A percentile compares a stretch with the other conserved stretches of the same genome.
These are phyloP conservation scores for Cadophora gregata DNA, from an alignment of 2,329 filamentous ascomycete species.

Conservation along the genomic window DNA sequence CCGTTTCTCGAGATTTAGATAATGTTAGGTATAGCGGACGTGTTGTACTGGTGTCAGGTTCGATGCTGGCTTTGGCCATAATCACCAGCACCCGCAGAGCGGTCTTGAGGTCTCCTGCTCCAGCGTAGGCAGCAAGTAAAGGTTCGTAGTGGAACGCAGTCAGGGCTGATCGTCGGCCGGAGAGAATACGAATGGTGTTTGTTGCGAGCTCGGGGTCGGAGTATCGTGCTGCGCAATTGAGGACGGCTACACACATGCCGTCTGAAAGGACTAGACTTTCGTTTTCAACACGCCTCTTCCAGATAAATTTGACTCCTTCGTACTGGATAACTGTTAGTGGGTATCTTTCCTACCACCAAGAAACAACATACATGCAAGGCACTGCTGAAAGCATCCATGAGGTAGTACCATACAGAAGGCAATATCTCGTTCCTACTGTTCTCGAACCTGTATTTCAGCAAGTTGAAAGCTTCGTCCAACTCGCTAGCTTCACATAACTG, in stretches of 20 bases:
- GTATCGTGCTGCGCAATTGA: conserved; percentile 73
- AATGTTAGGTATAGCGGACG: conserved; percentile 66
- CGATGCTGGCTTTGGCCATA: conserved; percentile 70
- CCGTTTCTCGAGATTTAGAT: conserved; percentile 50
- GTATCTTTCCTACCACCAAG: conserved; percentile 25
- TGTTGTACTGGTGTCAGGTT: conserved; percentile 64
- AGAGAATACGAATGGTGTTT: conserved; percentile 71
- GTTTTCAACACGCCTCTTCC: conserved; percentile 68
- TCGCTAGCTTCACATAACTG: conserved; percentile 74
- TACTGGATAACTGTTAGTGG: conserved; percentile 50
- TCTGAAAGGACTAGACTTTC: conserved; percentile 63
- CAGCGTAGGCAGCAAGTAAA: conserved; percentile 73
- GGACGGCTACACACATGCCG: conserved; percentile 69
- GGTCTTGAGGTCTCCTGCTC: conserved; percentile 63
- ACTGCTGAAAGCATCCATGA: conserved; percentile 77
- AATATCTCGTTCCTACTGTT: conserved; percentile 52
- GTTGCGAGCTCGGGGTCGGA: conserved; percentile 73
- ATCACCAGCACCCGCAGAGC: conserved; percentile 75
- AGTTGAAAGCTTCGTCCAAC: conserved; percentile 74
- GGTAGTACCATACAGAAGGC: conserved; percentile 67
- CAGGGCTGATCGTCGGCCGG: conserved; percentile 62
- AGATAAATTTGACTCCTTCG: conserved; percentile 70
- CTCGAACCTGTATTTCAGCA: conserved; percentile 66
- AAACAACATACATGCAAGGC: conserved; percentile 60
- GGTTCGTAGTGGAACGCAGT: conserved; percentile 78